Evolutionary conservation across 768 basidiomycete species (phyloP).

Genomic region (Hirschioporus abietinus): DNA sequence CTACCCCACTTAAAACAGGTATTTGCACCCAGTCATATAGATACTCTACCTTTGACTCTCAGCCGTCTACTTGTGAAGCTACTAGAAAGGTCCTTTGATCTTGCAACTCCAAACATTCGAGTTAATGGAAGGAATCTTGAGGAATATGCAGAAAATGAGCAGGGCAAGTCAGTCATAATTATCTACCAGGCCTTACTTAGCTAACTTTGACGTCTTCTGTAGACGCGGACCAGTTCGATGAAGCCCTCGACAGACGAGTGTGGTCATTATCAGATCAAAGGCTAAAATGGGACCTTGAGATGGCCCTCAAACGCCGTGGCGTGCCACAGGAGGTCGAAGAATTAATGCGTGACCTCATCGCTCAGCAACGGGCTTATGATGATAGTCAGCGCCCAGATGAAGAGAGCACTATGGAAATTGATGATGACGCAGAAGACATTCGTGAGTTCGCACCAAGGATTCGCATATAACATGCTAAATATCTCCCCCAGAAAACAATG

Average conservation of each 20-base stretch:
- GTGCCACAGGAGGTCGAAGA: constrained; percentile 50
- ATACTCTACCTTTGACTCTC: constrained; percentile 9
- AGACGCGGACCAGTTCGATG: constrained; percentile 82
- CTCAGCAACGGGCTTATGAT: constrained; percentile 27
- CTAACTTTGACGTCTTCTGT: constrained; percentile 15
- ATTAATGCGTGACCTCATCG: constrained; percentile 33
- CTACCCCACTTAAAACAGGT: constrained; percentile 51
- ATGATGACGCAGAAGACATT: constrained; percentile 14
- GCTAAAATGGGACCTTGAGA: constrained; percentile 67
- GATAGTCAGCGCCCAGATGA: constrained; percentile 8
- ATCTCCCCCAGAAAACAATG: not conserved
- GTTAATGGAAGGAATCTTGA: constrained; percentile 78
- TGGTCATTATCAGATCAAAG: constrained; percentile 76
- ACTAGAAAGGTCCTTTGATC: constrained; percentile 52
- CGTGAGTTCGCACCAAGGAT: not conserved
- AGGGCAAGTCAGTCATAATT: constrained; percentile 32
- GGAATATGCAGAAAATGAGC: constrained; percentile 48
- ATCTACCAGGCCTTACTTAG: not conserved
- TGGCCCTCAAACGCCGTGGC: constrained; percentile 61
- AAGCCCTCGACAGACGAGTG: constrained; percentile 75
- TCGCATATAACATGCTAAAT: not conserved
- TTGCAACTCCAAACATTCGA: constrained; percentile 66
- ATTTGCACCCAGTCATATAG: constrained; percentile 8
- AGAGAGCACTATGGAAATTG: constrained; percentile 18
- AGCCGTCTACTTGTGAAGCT: constrained; percentile 6